Percentiles rank a stretch among this genome's conserved stretches.
These are phyloP conservation scores for Gentiana dahurica DNA, from an alignment of 257 asterid genomes.

Conservation along the genomic window DNA sequence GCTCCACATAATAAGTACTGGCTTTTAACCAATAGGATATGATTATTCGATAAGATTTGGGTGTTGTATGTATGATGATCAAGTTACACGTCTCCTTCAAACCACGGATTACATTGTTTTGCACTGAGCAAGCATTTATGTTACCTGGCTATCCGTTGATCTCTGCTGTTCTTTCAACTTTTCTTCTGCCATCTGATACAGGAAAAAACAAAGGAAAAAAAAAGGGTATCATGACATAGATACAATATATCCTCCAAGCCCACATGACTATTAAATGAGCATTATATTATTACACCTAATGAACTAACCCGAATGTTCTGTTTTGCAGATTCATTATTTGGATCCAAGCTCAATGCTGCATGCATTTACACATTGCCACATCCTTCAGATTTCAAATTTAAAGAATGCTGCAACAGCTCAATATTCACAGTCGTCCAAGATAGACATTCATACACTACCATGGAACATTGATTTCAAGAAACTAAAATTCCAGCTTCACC, in stretches of 20 bases:
- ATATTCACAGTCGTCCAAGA: not conserved
- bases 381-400: constrained; percentile 2
- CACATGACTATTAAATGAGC: not conserved
- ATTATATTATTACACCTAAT: constrained; percentile 5
- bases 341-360: constrained; percentile 81
- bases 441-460: not conserved
- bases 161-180: constrained; percentile 50
- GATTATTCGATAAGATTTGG: not conserved
- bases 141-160: constrained; percentile 47
- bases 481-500: not conserved
- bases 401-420: constrained; percentile 3
- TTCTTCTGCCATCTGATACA: constrained; percentile 55
- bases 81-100: not conserved
- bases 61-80: not conserved
- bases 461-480: not conserved
- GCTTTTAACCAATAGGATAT: not conserved
- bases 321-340: constrained; percentile 50
- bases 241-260: constrained; percentile 5
- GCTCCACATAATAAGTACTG: too few species aligned
- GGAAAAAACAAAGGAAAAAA: constrained; percentile 8
- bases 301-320: constrained; percentile 73
- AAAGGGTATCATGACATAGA: not conserved
- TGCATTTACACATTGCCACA: constrained; percentile 5
- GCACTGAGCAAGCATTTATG: constrained; percentile 1
- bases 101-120: not conserved